Evolutionary conservation across 495 filamentous ascomycete genomes (phyloP).

Genomic region (Pyronema domesticum): DNA sequence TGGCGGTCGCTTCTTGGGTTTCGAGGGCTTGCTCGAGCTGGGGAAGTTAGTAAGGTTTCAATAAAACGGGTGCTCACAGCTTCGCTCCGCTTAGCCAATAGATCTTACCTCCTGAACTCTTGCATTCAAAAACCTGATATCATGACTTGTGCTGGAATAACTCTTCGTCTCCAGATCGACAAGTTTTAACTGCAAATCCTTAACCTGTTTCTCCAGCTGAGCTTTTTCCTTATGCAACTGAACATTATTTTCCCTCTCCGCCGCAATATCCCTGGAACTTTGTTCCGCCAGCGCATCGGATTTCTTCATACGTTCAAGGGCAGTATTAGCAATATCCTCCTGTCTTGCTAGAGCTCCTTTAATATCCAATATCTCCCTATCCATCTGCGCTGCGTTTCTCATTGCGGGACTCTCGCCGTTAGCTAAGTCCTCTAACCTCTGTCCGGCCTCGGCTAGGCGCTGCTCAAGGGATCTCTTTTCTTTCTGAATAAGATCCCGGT

Average conservation of each 20-base stretch:
- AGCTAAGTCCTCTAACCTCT: conserved; percentile 79
- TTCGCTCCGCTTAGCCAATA: too few relatives aligned
- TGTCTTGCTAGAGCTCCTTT: conserved; percentile 81
- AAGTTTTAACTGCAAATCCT: conserved; percentile 75
- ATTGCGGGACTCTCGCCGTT: conserved; percentile 75
- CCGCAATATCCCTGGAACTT: conserved; percentile 86
- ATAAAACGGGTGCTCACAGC: background rate
- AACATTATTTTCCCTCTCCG: conserved; percentile 66
- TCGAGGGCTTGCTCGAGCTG: conserved; percentile 89
- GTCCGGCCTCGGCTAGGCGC: conserved; percentile 71
- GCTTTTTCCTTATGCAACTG: conserved; percentile 86
- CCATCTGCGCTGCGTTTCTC: conserved; percentile 77
- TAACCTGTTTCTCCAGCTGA: conserved; percentile 70
- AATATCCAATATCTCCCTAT: conserved; percentile 76
- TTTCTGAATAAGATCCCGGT: conserved; percentile 66
- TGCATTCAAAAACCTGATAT: conserved; percentile 87
- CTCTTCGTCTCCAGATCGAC: conserved; percentile 95
- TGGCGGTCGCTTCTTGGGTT: conserved; percentile 56
- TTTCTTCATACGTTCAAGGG: conserved; percentile 94
- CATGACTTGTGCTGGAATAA: conserved; percentile 81
- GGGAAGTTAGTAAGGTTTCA: conserved; percentile 16
- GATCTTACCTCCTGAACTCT: conserved; percentile 79
- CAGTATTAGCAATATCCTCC: conserved; percentile 80
- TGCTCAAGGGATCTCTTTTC: conserved; percentile 84
- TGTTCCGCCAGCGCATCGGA: conserved; percentile 77